Base-by-base conservation (phyloP, 2,329 filamentous ascomycete species). In the Catunica adiposa region DNA sequence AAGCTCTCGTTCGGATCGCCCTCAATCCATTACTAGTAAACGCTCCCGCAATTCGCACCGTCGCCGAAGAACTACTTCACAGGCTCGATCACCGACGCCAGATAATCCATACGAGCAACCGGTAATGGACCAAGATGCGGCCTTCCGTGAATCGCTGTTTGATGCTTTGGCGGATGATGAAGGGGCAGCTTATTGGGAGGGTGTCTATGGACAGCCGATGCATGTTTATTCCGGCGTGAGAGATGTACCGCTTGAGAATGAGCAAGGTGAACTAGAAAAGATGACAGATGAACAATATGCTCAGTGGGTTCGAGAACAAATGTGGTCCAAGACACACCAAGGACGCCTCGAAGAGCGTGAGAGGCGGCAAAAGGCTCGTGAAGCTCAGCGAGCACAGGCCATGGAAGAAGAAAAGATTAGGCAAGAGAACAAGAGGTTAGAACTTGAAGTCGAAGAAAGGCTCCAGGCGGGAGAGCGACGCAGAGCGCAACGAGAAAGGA, bases 121-220 rank as follows among this genome's bases (percentile, higher is more conserved):
- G 1, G 66, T 71, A 0, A 71, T 86, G 15, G 79, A 84, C 61
- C 76, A 86, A 0, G 82, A 88, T 42, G 73, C 77, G 0, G 88
- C 90, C 0, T 98, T 98, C 67, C 83, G 87, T 29, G 87, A 94
- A 67, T 95, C 89, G 0, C 81, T 98, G 3, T 97, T 97, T 70
- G 92, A 98, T 67, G 92, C 92, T 31, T 83, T 98, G 68, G 90
- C 89, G 38, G 92, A 98, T 68, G 90, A 97, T 65, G 92, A 98
- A 69, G 92, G 90, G 50, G 92, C 92, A 1, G 79, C 82, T 6
- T 98, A 92, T 71, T 98, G 92, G 92, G 84, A 96, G 67, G 80
- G 80, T 15, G 86, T 98, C n/a, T 98, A 97, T 68, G 89, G 89
- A 1, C 90, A 97, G 66, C 90, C 92, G 0, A 84, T 97, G 52